Evolutionary conservation across 129 eudicot species (phyloP).

Genomic region (Flaveria ramosissima): DNA sequence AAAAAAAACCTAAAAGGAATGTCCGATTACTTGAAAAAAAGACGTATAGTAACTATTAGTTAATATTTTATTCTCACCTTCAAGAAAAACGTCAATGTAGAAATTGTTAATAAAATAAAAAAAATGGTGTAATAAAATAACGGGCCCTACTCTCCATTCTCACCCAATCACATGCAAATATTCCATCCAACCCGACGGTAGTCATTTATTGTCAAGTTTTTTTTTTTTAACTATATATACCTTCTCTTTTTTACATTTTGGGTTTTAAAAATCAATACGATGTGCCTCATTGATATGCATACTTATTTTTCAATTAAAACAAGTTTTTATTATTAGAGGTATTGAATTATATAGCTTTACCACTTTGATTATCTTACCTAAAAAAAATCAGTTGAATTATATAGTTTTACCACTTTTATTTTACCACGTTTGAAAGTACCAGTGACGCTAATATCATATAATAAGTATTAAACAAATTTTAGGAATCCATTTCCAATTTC

Average conservation of each 20-base stretch:
- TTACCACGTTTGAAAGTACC: no score
- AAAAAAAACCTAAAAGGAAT: neutral
- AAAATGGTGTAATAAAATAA: neutral
- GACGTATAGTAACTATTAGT: neutral
- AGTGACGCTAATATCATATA: no score
- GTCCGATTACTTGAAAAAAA: neutral
- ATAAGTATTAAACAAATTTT: no score
- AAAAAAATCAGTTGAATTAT: no score
- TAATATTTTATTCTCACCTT: constrained; percentile 16
- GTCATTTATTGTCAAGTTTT: neutral
- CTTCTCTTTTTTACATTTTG: neutral
- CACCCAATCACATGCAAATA: constrained; percentile 33
- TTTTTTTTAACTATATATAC: neutral
- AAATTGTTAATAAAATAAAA: neutral
- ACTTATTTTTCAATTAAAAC: no score
- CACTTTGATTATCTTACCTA: no score
- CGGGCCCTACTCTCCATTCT: constrained; percentile 18
- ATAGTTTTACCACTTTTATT: no score
- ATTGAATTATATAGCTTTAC: no score
- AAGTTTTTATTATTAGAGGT: no score
- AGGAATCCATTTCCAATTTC: no score
- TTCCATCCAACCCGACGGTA: constrained; percentile 35
- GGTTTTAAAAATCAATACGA: neutral
- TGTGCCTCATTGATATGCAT: neutral
- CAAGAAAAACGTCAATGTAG: constrained; percentile 9